Conservation (phyloP, 176 grass and related monocot species). For the Avena atlantica region DNA sequence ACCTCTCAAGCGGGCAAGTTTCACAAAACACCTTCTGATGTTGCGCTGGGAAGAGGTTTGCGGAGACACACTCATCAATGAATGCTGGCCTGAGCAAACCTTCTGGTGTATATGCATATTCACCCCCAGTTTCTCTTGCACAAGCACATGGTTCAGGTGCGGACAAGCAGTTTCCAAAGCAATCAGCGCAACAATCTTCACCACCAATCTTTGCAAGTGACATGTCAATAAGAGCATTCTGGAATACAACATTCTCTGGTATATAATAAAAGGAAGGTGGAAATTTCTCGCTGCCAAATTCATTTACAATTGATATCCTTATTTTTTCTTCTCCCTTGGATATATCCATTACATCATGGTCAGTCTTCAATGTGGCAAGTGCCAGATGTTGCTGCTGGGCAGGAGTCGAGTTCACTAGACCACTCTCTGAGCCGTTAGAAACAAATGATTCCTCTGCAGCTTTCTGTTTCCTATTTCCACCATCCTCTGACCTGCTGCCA, state of each 20-base stretch:
- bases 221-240: slow-evolving; percentile 62
- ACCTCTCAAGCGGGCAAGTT: slow-evolving; percentile 59
- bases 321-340: slow-evolving; percentile 66
- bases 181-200: slow-evolving; percentile 67
- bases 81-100: slow-evolving; percentile 62
- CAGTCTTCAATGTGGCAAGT: slow-evolving; percentile 42
- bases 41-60: slow-evolving; percentile 42
- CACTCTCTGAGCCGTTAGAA: slow-evolving; percentile 22
- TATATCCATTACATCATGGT: slow-evolving; percentile 70
- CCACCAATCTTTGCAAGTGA: slow-evolving; percentile 69
- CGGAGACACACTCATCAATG: slow-evolving; percentile 61
- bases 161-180: slow-evolving; percentile 64
- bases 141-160: slow-evolving; percentile 64
- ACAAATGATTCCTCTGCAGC: slow-evolving; percentile 16
- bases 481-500: slow-evolving; percentile 16
- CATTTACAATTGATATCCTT: slow-evolving; percentile 64
- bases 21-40: slow-evolving; percentile 53
- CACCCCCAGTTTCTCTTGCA: slow-evolving; percentile 63
- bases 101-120: slow-evolving; percentile 65
- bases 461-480: slow-evolving; percentile 32
- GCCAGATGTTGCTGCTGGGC: slow-evolving; percentile 37
- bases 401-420: neutral
- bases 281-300: slow-evolving; percentile 47
- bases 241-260: slow-evolving; percentile 55
- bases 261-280: slow-evolving; percentile 61